Percentiles rank a stretch among this genome's conserved stretches.
Conservation (phyloP, 176 grass and related monocot genomes). For the Typha latifolia region DNA sequence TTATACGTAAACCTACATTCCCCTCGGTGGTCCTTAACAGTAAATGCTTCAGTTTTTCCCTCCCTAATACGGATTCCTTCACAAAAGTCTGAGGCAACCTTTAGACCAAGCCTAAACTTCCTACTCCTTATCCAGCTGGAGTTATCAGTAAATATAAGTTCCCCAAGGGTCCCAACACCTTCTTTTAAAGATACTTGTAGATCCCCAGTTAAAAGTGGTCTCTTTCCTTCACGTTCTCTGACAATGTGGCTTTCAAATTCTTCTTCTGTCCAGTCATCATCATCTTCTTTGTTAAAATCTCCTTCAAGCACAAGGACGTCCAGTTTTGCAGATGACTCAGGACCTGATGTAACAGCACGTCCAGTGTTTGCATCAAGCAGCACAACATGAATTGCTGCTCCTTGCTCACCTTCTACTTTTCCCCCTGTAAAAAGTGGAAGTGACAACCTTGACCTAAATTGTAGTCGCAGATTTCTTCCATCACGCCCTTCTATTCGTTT, state of each 20-base stretch:
- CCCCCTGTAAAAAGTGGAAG: constrained; percentile 85
- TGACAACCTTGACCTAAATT: constrained; percentile 51
- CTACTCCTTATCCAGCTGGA: constrained; percentile 91
- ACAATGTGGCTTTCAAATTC: constrained; percentile 63
- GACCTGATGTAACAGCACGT: constrained; percentile 43
- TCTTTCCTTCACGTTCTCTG: constrained; percentile 86
- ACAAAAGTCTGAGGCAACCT: constrained; percentile 49
- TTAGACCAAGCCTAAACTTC: constrained; percentile 76
- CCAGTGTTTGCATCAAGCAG: constrained; percentile 55
- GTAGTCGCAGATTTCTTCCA: constrained; percentile 63
- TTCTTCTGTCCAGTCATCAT: constrained; percentile 78
- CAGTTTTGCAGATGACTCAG: constrained; percentile 54
- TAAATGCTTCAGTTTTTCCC: constrained; percentile 88
- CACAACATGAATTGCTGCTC: constrained; percentile 77
- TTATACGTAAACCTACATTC: constrained; percentile 57
- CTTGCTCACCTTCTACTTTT: constrained; percentile 89
- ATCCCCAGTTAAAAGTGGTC: constrained; percentile 74
- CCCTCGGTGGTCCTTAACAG: constrained; percentile 85
- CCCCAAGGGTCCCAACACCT: constrained; percentile 80
- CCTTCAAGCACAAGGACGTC: constrained; percentile 75
- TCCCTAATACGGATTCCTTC: constrained; percentile 66
- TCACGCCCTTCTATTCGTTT: constrained; percentile 64
- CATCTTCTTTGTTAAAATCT: constrained; percentile 84
- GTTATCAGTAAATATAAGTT: constrained; percentile 84
- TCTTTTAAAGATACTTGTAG: constrained; percentile 70